phyloP scores from a whole-genome alignment of 139 green algal species.

The Micractinium sp. region DNA sequence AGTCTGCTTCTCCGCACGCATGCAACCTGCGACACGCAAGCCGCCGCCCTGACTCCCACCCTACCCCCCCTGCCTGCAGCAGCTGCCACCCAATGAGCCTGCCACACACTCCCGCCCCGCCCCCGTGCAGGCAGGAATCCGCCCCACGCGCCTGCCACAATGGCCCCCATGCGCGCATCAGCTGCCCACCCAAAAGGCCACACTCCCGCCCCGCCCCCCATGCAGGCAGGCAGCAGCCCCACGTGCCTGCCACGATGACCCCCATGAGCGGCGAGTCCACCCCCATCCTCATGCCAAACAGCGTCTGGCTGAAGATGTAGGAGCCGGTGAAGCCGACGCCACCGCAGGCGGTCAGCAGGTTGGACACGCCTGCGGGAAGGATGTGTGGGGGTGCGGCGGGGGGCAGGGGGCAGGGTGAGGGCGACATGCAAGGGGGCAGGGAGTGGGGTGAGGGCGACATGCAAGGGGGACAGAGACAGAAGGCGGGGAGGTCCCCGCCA shows the following conservation, averaged over 20 bases:
- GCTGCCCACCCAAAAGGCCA: too few species aligned
- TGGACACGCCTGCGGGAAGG: conserved; percentile 60
- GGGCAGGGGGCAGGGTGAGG: not conserved
- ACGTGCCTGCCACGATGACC: conserved; percentile 20
- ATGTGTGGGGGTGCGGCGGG: not conserved
- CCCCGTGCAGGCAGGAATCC: too few species aligned
- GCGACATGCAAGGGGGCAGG: not conserved
- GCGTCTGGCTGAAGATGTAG: conserved; percentile 83
- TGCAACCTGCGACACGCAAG: too few species aligned
- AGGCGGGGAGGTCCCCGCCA: not conserved
- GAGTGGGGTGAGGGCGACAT: not conserved
- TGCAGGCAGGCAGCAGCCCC: not conserved
- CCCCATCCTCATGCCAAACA: conserved; percentile 57
- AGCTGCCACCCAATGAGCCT: too few species aligned
- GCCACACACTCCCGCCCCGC: too few species aligned
- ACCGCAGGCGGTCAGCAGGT: conserved; percentile 63
- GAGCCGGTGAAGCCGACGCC: conserved; percentile 79
- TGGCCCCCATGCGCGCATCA: too few species aligned
- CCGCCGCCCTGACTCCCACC: too few species aligned
- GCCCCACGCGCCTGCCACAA: not conserved
- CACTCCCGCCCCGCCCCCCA: not conserved
- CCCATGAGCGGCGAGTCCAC: conserved; percentile 50
- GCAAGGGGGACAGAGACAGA: not conserved
- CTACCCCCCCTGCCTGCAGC: too few species aligned
- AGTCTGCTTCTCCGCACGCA: too few species aligned